Evolutionary conservation across 768 basidiomycete species (phyloP).

Genomic region (Leucosporidium creatinivorum): DNA sequence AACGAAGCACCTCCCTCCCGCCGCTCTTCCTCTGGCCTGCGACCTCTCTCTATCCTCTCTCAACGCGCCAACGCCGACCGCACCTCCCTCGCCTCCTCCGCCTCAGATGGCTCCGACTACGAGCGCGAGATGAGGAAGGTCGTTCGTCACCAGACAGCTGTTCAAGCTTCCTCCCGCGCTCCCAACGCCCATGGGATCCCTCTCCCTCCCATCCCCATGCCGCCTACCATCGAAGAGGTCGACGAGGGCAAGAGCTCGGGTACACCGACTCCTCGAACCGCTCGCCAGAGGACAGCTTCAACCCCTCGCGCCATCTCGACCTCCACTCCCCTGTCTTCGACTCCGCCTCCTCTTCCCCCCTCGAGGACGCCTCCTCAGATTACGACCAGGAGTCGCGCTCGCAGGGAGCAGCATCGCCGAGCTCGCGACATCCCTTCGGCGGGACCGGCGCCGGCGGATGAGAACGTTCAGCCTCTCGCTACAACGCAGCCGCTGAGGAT

Average conservation of each 20-base stretch:
- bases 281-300: neutral
- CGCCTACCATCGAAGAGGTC: constrained; percentile 8
- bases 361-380: neutral
- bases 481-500: no score
- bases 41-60: constrained; percentile 16
- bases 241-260: constrained; percentile 20
- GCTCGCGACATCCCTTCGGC: no score
- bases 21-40: neutral
- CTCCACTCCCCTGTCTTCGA: neutral
- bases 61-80: constrained; percentile 6
- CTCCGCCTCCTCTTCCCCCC: neutral
- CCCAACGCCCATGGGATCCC: neutral
- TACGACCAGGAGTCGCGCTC: neutral
- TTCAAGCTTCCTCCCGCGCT: neutral
- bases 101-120: neutral
- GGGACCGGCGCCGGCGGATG: no score
- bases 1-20: neutral
- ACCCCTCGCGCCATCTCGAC: neutral
- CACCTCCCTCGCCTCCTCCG: neutral
- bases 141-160: neutral
- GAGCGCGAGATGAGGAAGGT: constrained; percentile 5
- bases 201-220: constrained; percentile 11
- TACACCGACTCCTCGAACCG: constrained; percentile 8
- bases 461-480: no score
- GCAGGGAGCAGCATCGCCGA: neutral